Evolutionary conservation across 2,329 filamentous ascomycete species (phyloP), one percentile per base, ranked within the genome.

Genomic region (Amylocarpus encephaloides): DNA sequence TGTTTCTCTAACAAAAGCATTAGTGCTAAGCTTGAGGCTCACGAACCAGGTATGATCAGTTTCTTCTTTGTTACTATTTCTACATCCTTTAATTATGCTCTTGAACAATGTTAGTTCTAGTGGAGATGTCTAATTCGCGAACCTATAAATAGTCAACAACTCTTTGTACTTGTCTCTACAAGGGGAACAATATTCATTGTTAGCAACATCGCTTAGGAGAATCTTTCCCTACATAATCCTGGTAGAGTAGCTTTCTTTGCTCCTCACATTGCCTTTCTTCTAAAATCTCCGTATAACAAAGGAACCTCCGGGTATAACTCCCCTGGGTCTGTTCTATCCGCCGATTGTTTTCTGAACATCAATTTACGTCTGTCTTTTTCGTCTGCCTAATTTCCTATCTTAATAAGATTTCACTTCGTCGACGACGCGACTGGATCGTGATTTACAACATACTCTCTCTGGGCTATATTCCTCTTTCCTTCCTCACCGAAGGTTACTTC

Each of bases 351-450:
- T 29, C 22, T n/a, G 15, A 11, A 16, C 38, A 16, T 40, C 18
- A 15, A 16, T 40, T 16, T 40, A 18, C 5, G 3, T 5, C 10
- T 40, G 10, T 16, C 10, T 40, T 40, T 18, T 40, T 26, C 22
- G 22, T 26, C 22, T 7, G 22, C 7, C 22, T 26, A 26, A 4
- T 40, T 40, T 19, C 10, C n/a, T 18, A 40, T 13, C n/a, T 16
- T 18, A 11, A 40, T 19, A 16, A 11, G 7, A 5, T 18, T 40
- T 40, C 38, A 19, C 2, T 26, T 33, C 32, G 26, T 18, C 42
- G 44, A 6, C 30, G 11, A 35, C 51, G 50, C 54, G 54, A 54
- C 54, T 49, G 54, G 54, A 43, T 56, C 54, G 54, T 54, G 50
- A 11, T 19, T 40, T 16, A 40, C 5, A 16, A 36, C 9, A 4